Percentiles rank a stretch among this genome's conserved stretches.
These are phyloP conservation scores for Emericellopsis terricola DNA, from an alignment of 495 filamentous ascomycete genomes.

Conservation along the genomic window DNA sequence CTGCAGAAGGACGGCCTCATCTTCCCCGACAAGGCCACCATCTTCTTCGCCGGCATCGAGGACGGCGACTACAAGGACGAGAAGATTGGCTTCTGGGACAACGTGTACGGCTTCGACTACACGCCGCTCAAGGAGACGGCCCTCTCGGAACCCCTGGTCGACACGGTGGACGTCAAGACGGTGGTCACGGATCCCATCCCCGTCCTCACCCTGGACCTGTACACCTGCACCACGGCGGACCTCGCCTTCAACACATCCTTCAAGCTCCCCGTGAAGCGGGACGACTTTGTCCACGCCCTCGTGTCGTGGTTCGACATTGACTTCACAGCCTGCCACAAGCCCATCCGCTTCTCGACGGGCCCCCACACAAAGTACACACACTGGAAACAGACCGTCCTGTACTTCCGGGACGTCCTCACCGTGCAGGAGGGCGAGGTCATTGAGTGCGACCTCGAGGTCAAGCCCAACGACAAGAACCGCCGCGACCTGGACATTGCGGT, in stretches of 20 bases:
- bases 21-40: slow-evolving; percentile 77
- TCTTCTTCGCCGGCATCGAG: slow-evolving; percentile 70
- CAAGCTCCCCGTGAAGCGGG: slow-evolving; percentile 50
- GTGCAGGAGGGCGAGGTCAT: slow-evolving; percentile 64
- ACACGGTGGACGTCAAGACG: slow-evolving; percentile 53
- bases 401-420: slow-evolving; percentile 67
- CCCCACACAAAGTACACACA: slow-evolving; percentile 85
- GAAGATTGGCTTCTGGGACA: slow-evolving; percentile 67
- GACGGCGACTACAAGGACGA: slow-evolving; percentile 70
- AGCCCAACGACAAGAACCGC: slow-evolving; percentile 84
- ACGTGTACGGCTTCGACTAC: slow-evolving; percentile 67
- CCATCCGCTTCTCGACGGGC: slow-evolving; percentile 67
- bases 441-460: slow-evolving; percentile 53
- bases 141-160: slow-evolving; percentile 53
- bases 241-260: slow-evolving; percentile 48
- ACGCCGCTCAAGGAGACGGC: slow-evolving; percentile 52
- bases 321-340: slow-evolving; percentile 86
- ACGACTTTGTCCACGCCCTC: slow-evolving; percentile 85
- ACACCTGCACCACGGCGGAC: slow-evolving; percentile 45
- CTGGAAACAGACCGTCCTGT: slow-evolving; percentile 93
- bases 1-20: slow-evolving; percentile 62
- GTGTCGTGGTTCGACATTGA: slow-evolving; percentile 99
- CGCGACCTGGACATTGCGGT: slow-evolving; percentile 87
- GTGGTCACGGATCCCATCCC: slow-evolving; percentile 55
- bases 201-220: slow-evolving; percentile 54